Evolutionary conservation across 768 basidiomycete genomes (phyloP).

Genomic region (Calocera viscosa): DNA sequence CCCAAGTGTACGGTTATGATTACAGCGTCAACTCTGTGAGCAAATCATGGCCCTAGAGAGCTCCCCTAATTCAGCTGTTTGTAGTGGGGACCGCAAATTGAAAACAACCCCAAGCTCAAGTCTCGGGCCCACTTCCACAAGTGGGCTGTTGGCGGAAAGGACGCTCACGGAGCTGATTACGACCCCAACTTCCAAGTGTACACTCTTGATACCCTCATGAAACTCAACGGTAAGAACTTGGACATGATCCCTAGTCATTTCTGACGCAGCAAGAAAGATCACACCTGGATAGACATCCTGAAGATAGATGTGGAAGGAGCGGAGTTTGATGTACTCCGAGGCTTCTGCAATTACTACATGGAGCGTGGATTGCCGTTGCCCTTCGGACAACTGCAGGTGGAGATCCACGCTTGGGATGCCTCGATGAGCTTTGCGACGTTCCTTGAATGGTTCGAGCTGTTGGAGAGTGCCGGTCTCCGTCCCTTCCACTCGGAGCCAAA

Average conservation of each 20-base stretch:
- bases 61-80: background rate
- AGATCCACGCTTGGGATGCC: slow-evolving; percentile 21
- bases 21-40: slow-evolving; percentile 10
- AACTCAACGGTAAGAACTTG: slow-evolving; percentile 11
- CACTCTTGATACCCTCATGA: slow-evolving; percentile 15
- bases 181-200: slow-evolving; percentile 30
- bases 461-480: slow-evolving; percentile 15
- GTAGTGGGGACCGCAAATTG: slow-evolving; percentile 33
- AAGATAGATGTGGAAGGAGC: slow-evolving; percentile 17
- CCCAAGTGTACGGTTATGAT: slow-evolving; percentile 18
- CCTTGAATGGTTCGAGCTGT: slow-evolving; percentile 7
- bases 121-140: slow-evolving; percentile 35
- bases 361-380: slow-evolving; percentile 26
- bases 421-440: slow-evolving; percentile 11
- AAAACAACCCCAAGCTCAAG: slow-evolving; percentile 23
- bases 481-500: slow-evolving; percentile 15
- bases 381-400: slow-evolving; percentile 16
- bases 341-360: slow-evolving; percentile 10
- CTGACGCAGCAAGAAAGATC: background rate
- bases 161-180: slow-evolving; percentile 37
- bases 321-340: slow-evolving; percentile 14
- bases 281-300: slow-evolving; percentile 14
- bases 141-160: slow-evolving; percentile 32
- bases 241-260: slow-evolving; percentile 11
- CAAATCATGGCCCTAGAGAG: background rate